Evolutionary conservation across 768 basidiomycete species (phyloP).

Genomic region (Pseudohyphozyma bogoriensis): DNA sequence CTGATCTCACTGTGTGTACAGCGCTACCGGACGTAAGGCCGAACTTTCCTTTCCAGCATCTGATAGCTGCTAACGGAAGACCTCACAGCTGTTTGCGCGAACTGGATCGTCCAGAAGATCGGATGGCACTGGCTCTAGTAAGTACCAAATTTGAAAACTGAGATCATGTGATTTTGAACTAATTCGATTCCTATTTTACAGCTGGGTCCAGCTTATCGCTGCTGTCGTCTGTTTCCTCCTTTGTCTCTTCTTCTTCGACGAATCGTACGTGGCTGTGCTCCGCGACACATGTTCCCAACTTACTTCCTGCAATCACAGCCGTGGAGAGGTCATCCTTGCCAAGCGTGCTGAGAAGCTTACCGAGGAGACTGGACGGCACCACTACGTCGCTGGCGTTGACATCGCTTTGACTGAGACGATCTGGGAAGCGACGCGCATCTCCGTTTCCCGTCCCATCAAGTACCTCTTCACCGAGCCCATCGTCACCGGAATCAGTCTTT

Average conservation of each 20-base stretch:
- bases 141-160: too few species aligned
- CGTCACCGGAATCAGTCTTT: constrained; percentile 16
- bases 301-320: not conserved
- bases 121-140: constrained; percentile 27
- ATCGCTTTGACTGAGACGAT: constrained; percentile 11
- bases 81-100: constrained; percentile 18
- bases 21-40: constrained; percentile 28
- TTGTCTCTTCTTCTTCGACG: constrained; percentile 17
- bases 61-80: too few species aligned
- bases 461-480: constrained; percentile 27
- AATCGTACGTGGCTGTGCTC: constrained; percentile 1
- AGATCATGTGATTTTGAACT: too few species aligned
- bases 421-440: constrained; percentile 13
- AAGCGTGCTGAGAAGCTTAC: constrained; percentile 13
- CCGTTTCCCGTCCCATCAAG: constrained; percentile 8
- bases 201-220: constrained; percentile 31
- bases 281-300: not conserved
- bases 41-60: too few species aligned
- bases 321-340: constrained; percentile 26
- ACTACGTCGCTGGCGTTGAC: constrained; percentile 25
- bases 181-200: too few species aligned
- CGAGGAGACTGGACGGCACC: constrained; percentile 15
- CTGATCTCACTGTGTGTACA: too few species aligned
- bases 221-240: constrained; percentile 24
- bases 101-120: constrained; percentile 28